These are phyloP conservation scores for Alternaria infectoria DNA, from an alignment of 2,329 filamentous ascomycete genomes.

Conservation along the genomic window DNA sequence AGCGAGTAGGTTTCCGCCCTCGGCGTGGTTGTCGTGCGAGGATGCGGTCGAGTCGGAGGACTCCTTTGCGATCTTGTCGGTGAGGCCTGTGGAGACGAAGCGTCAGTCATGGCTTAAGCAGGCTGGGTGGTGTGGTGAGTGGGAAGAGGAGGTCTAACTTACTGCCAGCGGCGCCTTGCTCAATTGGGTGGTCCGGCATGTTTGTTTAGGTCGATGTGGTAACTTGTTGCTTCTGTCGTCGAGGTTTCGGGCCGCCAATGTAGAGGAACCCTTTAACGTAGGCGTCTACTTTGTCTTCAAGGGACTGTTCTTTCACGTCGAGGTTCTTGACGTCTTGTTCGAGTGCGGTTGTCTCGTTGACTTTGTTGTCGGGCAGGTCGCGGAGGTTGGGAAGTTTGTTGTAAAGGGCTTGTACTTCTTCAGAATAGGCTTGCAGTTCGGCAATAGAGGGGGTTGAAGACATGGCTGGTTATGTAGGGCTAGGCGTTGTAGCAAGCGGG, in stretches of 20 bases:
- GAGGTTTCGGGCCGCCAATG: constrained; percentile 6
- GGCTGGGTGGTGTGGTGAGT: neutral
- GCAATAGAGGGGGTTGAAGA: constrained; percentile 6
- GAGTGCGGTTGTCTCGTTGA: constrained; percentile 1
- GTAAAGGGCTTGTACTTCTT: constrained; percentile 10
- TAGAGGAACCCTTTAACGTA: constrained; percentile 12
- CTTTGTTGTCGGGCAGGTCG: neutral
- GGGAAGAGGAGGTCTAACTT: constrained; percentile 19
- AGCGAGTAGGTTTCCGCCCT: constrained; percentile 41
- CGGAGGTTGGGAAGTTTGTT: neutral
- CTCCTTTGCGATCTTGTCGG: constrained; percentile 55
- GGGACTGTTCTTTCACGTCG: constrained; percentile 1
- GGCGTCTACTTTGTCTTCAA: constrained; percentile 7
- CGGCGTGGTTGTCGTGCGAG: constrained; percentile 42
- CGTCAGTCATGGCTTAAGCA: neutral
- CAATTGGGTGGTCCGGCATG: constrained; percentile 53
- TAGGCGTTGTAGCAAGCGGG: neutral
- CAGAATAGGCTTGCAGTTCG: constrained; percentile 1
- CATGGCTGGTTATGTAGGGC: constrained; percentile 26
- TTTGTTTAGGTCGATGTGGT: constrained; percentile 24
- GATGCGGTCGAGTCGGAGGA: constrained; percentile 51
- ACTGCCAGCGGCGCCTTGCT: constrained; percentile 50
- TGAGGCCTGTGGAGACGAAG: constrained; percentile 44
- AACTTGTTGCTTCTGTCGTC: constrained; percentile 6
- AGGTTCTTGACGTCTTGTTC: constrained; percentile 12